Conservation (phyloP, 2,329 filamentous ascomycete genomes). For the Alternaria incomplexa region DNA sequence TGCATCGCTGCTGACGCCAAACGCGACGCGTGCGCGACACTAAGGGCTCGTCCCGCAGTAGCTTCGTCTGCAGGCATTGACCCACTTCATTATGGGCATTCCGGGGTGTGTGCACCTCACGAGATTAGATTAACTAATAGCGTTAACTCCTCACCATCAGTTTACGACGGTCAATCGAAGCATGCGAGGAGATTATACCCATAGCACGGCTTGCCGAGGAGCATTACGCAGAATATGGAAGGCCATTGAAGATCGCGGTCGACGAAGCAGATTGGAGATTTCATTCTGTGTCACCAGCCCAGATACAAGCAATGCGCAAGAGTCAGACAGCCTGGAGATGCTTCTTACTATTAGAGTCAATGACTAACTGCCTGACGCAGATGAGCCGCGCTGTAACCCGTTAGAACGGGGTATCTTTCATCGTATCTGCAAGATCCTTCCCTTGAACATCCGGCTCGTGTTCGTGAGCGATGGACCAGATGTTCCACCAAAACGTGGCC, state of each 20-base stretch:
- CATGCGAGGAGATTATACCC: constrained; percentile 37
- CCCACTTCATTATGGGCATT: not conserved
- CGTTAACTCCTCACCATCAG: no score
- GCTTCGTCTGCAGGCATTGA: not conserved
- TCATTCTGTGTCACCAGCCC: constrained; percentile 42
- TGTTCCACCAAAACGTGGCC: constrained; percentile 44
- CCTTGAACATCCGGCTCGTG: constrained; percentile 57
- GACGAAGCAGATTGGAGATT: constrained; percentile 53
- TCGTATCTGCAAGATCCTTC: constrained; percentile 53
- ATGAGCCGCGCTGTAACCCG: no score
- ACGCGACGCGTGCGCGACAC: not conserved
- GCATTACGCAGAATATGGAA: constrained; percentile 39
- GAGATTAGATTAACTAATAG: no score
- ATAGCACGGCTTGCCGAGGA: constrained; percentile 46
- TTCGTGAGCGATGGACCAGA: constrained; percentile 62
- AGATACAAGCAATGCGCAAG: not conserved
- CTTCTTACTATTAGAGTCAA: no score
- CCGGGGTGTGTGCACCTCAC: not conserved
- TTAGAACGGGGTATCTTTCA: constrained; percentile 36
- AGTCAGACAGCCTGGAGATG: no score
- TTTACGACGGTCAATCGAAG: constrained; percentile 26
- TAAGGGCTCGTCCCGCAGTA: not conserved
- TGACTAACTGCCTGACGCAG: no score
- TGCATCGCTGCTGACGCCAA: not conserved
- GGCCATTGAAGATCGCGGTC: constrained; percentile 49